Base-by-base conservation (phyloP, 1,139 yeast species). In the Taiozyma sp. region DNA sequence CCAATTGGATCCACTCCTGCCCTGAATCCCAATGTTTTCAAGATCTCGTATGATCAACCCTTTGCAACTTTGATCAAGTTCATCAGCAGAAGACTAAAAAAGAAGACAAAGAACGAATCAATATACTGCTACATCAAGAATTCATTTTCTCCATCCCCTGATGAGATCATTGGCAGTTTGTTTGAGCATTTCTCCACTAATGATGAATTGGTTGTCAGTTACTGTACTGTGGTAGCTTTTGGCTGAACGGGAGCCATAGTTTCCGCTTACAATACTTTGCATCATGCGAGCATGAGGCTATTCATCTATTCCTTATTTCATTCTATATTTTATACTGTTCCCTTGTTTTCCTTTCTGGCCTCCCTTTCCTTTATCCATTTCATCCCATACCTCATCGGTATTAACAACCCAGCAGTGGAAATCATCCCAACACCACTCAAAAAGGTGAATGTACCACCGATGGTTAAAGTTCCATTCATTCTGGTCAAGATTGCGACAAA, bases 381-480 rank as follows among this genome's bases (percentile, higher is more conserved):
- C 53, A 56, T 52, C 29, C 69, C 70, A 40, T 58, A 56, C 43
- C 56, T 60, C 45, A 66, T 49, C 6, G 67, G 64, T 2, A 64
- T 45, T n/a, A 56, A 48, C 22, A 67, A 49, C 19, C 59, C 37
- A 0, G 47, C 29, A 1, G 67, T 55, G 2, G 64, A 59, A 1
- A 51, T 3, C 4, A 53, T 41, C 3, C 65, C 62, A 1, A 80
- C 47, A 0, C 73, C 80, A 4, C 77, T 73, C 71, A 83, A 67
- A 29, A 85, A 69, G 0, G 86, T 76, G 60, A 81, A 83, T 0
- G 85, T 78, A 2, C 89, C 88, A 3, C 91, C 91, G 5, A 80
- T 62, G 0, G 77, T 75, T 74, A 85, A 68, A 0, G 70, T 48
- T 1, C 51, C 51, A 45, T 75, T 74, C 88, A 85, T 83, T 49